Base-by-base conservation (phyloP, 306 rosid species). In the Lathyrus sativus region DNA sequence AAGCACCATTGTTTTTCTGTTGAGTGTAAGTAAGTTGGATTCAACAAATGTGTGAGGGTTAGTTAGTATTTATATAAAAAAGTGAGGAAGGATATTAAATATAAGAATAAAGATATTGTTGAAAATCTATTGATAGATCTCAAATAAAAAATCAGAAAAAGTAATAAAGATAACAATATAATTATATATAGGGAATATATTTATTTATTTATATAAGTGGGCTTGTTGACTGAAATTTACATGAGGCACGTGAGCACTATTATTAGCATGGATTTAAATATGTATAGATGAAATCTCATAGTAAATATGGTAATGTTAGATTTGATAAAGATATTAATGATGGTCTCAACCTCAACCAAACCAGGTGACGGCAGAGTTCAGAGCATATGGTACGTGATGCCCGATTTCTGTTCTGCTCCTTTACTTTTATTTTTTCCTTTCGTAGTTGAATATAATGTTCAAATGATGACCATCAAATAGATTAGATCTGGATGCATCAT, bases 1-100 rank as follows among this genome's bases (percentile, higher is more conserved):
- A 53, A 75, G 81, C 86, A 89, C 82, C 79, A 86, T 86, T 15
- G 73, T 67, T 42, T 24, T 62, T 33, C 29, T 56, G 41, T 10
- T 4, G 9, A 50, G 57, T 55, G 39, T 24, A 24, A 26, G 38
- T 12, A 3, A 33, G 38, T 2, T 35, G 7, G 18, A 11, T 56
- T 56, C 62, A 26, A 26, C 11, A 2, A 55, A 26, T 55, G 13
- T 54, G 37, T 11, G 37, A 24, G n/a, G 41, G 41, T n/a, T 29
- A 7, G 0, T 13, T 28, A 24, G 55, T 65, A 45, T 65, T n/a
- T 65, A 45, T 65, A 65, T 65, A 29, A 28, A n/a, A 44, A 2
- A 17, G 15, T 38, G 22, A 17, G 29, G 33, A 37, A 56, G 6
- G 12, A 19, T 43, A 43, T 11, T 11, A 11, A 42, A 42, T 44